Conservation (phyloP, 2,329 filamentous ascomycete genomes). For the Ceratocystis harringtonii region DNA sequence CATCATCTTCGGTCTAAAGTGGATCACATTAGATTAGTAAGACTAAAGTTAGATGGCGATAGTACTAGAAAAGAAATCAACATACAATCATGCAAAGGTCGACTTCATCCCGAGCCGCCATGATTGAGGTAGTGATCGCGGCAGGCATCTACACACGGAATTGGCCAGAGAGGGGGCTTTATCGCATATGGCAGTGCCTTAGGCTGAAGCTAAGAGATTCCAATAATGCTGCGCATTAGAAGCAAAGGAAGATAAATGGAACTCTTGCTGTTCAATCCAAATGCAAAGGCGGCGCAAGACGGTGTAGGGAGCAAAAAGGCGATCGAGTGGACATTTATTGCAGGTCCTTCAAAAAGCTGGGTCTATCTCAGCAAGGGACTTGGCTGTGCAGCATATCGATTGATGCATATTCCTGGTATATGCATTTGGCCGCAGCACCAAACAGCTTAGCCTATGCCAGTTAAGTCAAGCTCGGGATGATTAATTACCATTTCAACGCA, state of each 20-base stretch:
- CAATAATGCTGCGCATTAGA: not conserved
- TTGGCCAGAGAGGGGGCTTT: not conserved
- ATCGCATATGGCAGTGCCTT: not conserved
- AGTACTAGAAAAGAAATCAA: slow-evolving; percentile 7
- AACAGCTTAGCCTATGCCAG: not conserved
- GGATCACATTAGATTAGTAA: slow-evolving; percentile 18
- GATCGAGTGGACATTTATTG: not conserved
- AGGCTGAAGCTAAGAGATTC: not conserved
- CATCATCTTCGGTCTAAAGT: slow-evolving; percentile 63
- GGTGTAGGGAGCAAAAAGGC: not conserved
- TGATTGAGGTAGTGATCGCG: not conserved
- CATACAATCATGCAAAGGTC: slow-evolving; percentile 37
- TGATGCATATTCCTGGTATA: not conserved
- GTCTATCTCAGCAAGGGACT: not conserved
- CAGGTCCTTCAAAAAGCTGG: not conserved
- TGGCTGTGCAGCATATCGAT: not conserved
- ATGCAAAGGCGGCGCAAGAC: not conserved
- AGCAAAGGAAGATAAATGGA: not conserved
- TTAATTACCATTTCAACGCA: not conserved
- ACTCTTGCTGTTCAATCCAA: not conserved
- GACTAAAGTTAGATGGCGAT: not conserved
- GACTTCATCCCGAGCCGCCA: slow-evolving; percentile 7
- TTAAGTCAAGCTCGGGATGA: not conserved
- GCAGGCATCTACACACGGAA: slow-evolving; percentile 4
- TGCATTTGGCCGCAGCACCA: slow-evolving; percentile 6